Evolutionary conservation across 371 early-diverging fungal genomes (phyloP).

Genomic region (Apophysomyces trapeziformis): DNA sequence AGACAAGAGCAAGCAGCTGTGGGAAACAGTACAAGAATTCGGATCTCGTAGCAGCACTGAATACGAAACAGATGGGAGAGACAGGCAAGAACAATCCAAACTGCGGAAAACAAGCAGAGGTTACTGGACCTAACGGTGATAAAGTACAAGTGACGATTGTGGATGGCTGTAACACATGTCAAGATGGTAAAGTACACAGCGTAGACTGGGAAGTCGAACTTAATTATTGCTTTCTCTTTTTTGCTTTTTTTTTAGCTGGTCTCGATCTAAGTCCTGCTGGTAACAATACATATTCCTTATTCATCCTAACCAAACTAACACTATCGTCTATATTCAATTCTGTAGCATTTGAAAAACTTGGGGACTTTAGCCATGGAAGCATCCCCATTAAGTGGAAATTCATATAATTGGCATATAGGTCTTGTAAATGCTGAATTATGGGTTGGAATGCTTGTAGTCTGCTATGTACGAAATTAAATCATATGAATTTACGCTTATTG

Average conservation of each 20-base stretch:
- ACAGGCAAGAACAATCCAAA: constrained; percentile 30
- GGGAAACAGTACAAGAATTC: constrained; percentile 34
- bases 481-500: too few relatives aligned
- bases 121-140: constrained; percentile 47
- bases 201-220: neutral
- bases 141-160: constrained; percentile 42
- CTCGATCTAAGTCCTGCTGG: constrained; percentile 46
- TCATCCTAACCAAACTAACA: neutral
- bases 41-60: constrained; percentile 41
- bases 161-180: constrained; percentile 51
- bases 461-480: too few relatives aligned
- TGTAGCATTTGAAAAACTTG: constrained; percentile 38
- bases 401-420: neutral
- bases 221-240: constrained; percentile 1
- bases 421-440: too few relatives aligned
- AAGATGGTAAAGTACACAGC: constrained; percentile 16
- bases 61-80: constrained; percentile 35
- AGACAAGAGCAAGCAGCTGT: constrained; percentile 39
- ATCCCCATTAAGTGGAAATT: constrained; percentile 40
- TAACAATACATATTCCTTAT: constrained; percentile 11
- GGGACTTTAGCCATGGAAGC: constrained; percentile 34
- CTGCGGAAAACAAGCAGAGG: constrained; percentile 51
- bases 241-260: constrained; percentile 7
- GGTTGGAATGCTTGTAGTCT: too few relatives aligned
- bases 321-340: neutral